A percentile compares a stretch with the other conserved stretches of the same genome.
phyloP scores from a whole-genome alignment of 768 basidiomycete species.

The Tylopilus intermedius region DNA sequence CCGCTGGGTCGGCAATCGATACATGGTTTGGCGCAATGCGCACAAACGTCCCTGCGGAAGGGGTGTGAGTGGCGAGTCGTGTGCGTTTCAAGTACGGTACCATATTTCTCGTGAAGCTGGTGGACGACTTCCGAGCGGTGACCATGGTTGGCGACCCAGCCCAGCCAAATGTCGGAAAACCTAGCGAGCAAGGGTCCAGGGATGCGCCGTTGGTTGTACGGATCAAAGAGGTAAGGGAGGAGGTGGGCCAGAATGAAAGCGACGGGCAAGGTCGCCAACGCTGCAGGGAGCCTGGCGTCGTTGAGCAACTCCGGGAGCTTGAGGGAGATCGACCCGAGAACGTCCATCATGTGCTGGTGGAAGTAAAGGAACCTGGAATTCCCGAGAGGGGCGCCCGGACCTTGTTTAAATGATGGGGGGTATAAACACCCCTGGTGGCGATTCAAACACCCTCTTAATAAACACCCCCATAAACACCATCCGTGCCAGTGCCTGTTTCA shows the following conservation, averaged over 20 bases:
- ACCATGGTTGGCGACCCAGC: conserved; percentile 56
- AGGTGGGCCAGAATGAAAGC: conserved; percentile 29
- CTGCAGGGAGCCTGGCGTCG: conserved; percentile 2
- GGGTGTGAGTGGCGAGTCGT: not conserved
- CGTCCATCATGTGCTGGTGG: conserved; percentile 14
- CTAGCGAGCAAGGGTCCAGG: conserved; percentile 71
- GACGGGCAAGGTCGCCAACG: conserved; percentile 13
- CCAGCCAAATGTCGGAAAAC: conserved; percentile 73
- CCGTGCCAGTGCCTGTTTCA: too few relatives aligned
- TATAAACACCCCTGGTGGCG: not conserved
- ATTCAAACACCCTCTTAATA: too few relatives aligned
- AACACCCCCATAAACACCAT: not conserved
- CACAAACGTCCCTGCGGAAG: conserved; percentile 51
- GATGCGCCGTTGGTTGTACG: conserved; percentile 52
- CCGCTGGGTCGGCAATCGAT: conserved; percentile 73
- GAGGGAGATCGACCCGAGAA: conserved; percentile 10
- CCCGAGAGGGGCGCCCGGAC: not conserved
- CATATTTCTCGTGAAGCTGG: conserved; percentile 65
- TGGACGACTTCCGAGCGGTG: conserved; percentile 76
- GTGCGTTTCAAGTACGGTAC: conserved; percentile 30
- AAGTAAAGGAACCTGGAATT: conserved; percentile 1
- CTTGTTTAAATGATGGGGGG: not conserved
- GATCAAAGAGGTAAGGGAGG: conserved; percentile 51
- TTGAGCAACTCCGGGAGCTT: not conserved
- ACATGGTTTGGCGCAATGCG: conserved; percentile 75